Evolutionary conservation across 164 flowering plant genomes (phyloP).

Genomic region (Dillenia suffruticosa): DNA sequence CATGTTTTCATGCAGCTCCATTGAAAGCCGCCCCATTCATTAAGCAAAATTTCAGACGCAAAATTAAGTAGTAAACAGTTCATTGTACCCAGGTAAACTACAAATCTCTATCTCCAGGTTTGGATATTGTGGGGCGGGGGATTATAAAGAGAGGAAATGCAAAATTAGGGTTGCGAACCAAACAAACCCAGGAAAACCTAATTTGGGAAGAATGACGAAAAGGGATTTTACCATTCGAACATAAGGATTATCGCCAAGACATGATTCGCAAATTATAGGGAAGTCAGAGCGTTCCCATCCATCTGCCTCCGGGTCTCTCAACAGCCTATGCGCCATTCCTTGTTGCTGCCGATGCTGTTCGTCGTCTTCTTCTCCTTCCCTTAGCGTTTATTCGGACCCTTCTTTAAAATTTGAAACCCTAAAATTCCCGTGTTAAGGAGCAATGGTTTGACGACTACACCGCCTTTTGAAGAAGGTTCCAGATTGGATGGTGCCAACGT

Average conservation of each 20-base stretch:
- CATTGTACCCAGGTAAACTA: too few species aligned
- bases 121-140: neutral
- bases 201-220: neutral
- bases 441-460: too few species aligned
- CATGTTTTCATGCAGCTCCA: too few species aligned
- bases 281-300: slow-evolving; percentile 98
- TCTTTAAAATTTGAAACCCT: too few species aligned
- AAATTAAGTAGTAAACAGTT: too few species aligned
- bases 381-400: neutral
- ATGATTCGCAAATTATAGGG: slow-evolving; percentile 90
- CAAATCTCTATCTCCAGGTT: too few species aligned
- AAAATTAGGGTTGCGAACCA: neutral
- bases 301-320: slow-evolving; percentile 77
- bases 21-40: too few species aligned
- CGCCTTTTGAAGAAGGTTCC: too few species aligned
- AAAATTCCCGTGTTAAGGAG: too few species aligned
- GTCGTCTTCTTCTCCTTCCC: neutral
- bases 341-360: neutral
- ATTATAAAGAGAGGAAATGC: slow-evolving; percentile 3
- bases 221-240: slow-evolving; percentile 67
- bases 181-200: neutral
- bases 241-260: slow-evolving; percentile 92
- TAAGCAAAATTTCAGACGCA: too few species aligned
- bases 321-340: slow-evolving; percentile 75
- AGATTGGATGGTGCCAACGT: too few species aligned